phyloP scores from a whole-genome alignment of 345 rosid genomes.

The Sisymbrium altissimum region DNA sequence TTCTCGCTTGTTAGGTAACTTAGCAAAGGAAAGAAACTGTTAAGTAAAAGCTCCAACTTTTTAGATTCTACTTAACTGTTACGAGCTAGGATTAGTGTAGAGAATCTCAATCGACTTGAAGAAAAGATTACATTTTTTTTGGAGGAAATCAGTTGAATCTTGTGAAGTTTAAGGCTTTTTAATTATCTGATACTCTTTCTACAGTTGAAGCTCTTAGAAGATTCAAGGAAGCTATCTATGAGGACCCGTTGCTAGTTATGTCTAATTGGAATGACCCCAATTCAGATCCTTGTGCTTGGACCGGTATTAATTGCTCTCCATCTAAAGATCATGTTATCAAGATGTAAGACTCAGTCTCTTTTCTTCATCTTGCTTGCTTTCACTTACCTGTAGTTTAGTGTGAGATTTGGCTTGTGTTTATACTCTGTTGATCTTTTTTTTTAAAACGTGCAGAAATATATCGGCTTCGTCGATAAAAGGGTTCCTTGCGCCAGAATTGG shows the following conservation, averaged over 20 bases:
- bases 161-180: conserved; percentile 16
- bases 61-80: neutral
- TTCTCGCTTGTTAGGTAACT: conserved; percentile 23
- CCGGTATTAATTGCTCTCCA: conserved; percentile 57
- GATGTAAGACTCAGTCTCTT: conserved; percentile 51
- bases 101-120: neutral
- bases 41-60: conserved; percentile 10
- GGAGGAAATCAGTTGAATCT: conserved; percentile 13
- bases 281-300: conserved; percentile 89
- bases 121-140: neutral
- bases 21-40: conserved; percentile 26
- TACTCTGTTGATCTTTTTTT: conserved; percentile 1
- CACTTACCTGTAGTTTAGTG: neutral
- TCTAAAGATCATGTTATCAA: conserved; percentile 66
- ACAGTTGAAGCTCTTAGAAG: conserved; percentile 66
- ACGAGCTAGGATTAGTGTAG: neutral
- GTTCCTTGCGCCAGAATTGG: conserved; percentile 78
- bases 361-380: neutral
- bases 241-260: conserved; percentile 75
- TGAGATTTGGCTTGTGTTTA: neutral
- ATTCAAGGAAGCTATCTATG: conserved; percentile 85
- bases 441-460: conserved; percentile 57
- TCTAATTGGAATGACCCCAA: conserved; percentile 79
- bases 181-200: neutral
- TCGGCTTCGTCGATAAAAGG: conserved; percentile 68